phyloP scores from a whole-genome alignment of 2,329 filamentous ascomycete species.

The Epichloe elymi region DNA sequence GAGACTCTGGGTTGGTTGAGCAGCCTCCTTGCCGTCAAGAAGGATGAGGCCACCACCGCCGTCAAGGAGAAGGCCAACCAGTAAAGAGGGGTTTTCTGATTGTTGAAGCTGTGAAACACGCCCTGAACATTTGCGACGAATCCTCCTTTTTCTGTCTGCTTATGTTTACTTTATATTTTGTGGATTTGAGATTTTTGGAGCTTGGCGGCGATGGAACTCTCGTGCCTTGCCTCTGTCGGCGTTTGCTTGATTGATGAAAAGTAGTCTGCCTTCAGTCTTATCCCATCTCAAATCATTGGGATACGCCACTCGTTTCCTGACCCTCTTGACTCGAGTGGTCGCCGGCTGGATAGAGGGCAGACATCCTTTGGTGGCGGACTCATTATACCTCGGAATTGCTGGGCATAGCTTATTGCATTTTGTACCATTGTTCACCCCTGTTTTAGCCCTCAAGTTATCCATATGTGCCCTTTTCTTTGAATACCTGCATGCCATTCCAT shows the following conservation, averaged over 20 bases:
- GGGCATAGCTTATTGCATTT: constrained; percentile 3
- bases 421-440: neutral
- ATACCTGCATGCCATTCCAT: neutral
- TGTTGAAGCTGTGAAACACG: neutral
- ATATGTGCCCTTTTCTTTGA: neutral
- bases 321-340: neutral
- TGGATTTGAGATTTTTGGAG: neutral
- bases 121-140: neutral
- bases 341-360: neutral
- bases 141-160: no score
- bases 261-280: neutral
- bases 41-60: constrained; percentile 44
- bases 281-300: neutral
- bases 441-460: neutral
- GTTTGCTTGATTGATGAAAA: neutral
- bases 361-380: neutral
- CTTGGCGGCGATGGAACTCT: neutral
- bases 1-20: constrained; percentile 51
- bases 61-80: constrained; percentile 38
- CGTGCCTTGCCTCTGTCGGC: neutral
- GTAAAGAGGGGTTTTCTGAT: constrained; percentile 14
- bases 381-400: constrained; percentile 4
- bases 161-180: neutral
- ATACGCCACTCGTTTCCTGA: neutral
- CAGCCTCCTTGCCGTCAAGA: constrained; percentile 46